phyloP scores from a whole-genome alignment of 176 grass and related monocot species.

The Ensete glaucum region DNA sequence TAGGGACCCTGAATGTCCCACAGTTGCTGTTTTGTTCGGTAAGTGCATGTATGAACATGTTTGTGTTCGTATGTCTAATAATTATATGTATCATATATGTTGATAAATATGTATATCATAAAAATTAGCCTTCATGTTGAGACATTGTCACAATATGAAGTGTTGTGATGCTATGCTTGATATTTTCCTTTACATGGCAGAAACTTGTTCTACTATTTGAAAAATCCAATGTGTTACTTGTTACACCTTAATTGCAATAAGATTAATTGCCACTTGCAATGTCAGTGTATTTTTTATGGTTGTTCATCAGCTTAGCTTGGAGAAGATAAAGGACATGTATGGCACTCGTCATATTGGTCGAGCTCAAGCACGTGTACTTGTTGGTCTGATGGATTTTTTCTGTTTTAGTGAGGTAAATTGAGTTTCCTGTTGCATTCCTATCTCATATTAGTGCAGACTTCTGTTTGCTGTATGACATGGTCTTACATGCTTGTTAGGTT shows the following conservation, averaged over 20 bases:
- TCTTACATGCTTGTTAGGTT: neutral
- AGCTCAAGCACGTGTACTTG: conserved; percentile 58
- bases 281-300: conserved; percentile 16
- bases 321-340: conserved; percentile 81
- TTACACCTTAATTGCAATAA: neutral
- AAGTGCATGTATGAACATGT: too few species aligned
- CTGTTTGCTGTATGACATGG: neutral
- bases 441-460: neutral
- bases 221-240: neutral
- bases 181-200: neutral
- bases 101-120: too few species aligned
- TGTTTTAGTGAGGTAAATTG: conserved; percentile 90
- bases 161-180: neutral
- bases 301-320: conserved; percentile 61
- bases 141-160: too few species aligned
- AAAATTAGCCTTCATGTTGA: too few species aligned
- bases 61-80: too few species aligned
- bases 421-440: neutral
- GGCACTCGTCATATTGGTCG: conserved; percentile 89
- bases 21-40: too few species aligned
- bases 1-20: too few species aligned
- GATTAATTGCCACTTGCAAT: neutral
- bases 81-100: too few species aligned
- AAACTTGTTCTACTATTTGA: neutral
- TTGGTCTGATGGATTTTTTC: conserved; percentile 98